Conservation (phyloP, 169 alveolate species). For the Plasmodium cynomolgi region DNA sequence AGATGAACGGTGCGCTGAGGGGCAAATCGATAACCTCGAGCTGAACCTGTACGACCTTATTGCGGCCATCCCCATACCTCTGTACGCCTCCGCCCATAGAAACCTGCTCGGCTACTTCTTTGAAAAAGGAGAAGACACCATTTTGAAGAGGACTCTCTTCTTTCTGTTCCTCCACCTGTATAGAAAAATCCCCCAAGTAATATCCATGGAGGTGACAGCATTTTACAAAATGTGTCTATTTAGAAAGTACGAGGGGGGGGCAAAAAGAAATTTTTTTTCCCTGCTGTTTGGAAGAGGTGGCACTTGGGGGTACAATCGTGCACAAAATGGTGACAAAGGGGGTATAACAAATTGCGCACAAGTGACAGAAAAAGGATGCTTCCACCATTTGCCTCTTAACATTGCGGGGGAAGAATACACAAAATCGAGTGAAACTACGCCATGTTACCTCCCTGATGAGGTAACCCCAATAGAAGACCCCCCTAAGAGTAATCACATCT, state of each 20-base stretch:
- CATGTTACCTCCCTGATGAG: too few relatives aligned
- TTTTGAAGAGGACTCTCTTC: background rate
- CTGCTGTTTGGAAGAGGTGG: too few relatives aligned
- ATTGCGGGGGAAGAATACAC: too few relatives aligned
- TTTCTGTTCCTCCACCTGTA: slow-evolving; percentile 16
- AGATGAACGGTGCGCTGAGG: too few relatives aligned
- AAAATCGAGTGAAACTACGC: too few relatives aligned
- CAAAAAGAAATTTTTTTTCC: background rate
- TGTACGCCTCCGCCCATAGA: slow-evolving; percentile 12
- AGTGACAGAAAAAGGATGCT: too few relatives aligned
- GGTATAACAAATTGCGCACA: too few relatives aligned
- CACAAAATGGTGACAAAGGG: too few relatives aligned
- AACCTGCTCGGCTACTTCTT: slow-evolving; percentile 1
- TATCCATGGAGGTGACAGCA: background rate
- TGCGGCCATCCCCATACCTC: background rate
- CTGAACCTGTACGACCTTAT: background rate
- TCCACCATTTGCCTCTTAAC: too few relatives aligned
- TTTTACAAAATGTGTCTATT: slow-evolving; percentile 2
- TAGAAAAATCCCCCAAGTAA: slow-evolving; percentile 5
- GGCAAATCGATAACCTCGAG: background rate
- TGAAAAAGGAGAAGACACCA: slow-evolving; percentile 7
- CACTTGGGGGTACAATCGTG: too few relatives aligned
- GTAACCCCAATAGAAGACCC: too few relatives aligned
- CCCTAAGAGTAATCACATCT: too few relatives aligned
- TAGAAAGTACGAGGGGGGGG: background rate